Evolutionary conservation across 345 rosid genomes (phyloP).

Genomic region (Eutrema heterophyllum): DNA sequence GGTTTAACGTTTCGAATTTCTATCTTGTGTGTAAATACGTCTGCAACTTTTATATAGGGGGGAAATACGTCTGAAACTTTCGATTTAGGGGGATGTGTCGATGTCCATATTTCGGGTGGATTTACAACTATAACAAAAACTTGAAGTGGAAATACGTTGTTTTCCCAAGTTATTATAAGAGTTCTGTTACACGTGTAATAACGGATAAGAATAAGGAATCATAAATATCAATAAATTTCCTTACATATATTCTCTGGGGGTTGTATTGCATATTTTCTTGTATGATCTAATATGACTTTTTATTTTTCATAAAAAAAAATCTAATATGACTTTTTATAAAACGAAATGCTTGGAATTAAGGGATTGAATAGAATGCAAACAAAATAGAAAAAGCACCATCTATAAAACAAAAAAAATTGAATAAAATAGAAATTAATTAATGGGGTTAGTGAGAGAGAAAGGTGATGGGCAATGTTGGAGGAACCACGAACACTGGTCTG

Average conservation of each 20-base stretch:
- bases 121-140: too few relatives aligned
- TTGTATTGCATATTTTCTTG: neutral
- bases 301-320: too few relatives aligned
- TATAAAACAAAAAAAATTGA: neutral
- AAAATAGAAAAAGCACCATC: neutral
- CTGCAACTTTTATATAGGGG: too few relatives aligned
- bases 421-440: neutral
- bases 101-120: too few relatives aligned
- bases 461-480: constrained; percentile 31
- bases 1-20: too few relatives aligned
- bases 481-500: constrained; percentile 26
- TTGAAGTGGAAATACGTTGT: too few relatives aligned
- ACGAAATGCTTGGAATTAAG: neutral
- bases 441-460: constrained; percentile 22
- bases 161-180: too few relatives aligned
- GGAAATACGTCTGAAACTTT: too few relatives aligned
- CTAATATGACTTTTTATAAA: neutral
- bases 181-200: constrained; percentile 1
- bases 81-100: too few relatives aligned
- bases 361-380: neutral
- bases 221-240: neutral
- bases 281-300: neutral
- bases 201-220: neutral
- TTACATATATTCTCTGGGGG: neutral
- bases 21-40: too few relatives aligned